A percentile compares a stretch with the other conserved stretches of the same genome.
These are phyloP conservation scores for Aspergillus ruber DNA, from an alignment of 2,329 filamentous ascomycete genomes.

Conservation along the genomic window DNA sequence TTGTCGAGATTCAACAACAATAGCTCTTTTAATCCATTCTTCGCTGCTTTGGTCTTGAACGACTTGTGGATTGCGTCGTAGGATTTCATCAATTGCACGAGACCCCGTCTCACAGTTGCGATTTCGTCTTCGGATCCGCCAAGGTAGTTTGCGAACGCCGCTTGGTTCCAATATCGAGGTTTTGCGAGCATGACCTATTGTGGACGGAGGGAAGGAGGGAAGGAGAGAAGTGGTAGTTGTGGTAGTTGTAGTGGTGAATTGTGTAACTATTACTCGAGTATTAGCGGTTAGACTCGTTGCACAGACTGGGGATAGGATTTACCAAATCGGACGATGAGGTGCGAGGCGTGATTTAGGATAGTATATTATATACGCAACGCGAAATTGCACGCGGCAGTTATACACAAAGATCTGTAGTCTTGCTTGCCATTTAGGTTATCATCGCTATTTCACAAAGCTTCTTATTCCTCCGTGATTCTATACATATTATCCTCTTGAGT, in stretches of 20 bases:
- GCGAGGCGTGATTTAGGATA: no score
- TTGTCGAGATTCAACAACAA: background rate
- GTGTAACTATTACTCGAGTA: background rate
- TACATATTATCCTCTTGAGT: no score
- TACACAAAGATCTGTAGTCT: no score
- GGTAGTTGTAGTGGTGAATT: background rate
- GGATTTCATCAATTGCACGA: constrained; percentile 1
- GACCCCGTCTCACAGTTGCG: background rate
- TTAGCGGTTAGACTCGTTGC: background rate
- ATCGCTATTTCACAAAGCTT: no score
- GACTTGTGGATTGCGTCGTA: background rate
- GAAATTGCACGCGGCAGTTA: no score
- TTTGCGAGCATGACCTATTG: background rate
- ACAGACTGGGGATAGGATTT: no score
- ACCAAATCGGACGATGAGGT: no score
- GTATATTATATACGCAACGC: no score
- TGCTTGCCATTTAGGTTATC: no score
- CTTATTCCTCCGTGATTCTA: no score
- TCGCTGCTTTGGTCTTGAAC: background rate
- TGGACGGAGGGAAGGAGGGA: background rate
- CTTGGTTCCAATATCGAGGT: constrained; percentile 3
- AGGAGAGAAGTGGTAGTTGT: background rate
- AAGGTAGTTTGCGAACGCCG: background rate
- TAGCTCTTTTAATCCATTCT: background rate
- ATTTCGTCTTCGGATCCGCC: background rate